These are phyloP conservation scores for Posidonia oceanica DNA, from an alignment of 116 monocot species.

Conservation along the genomic window DNA sequence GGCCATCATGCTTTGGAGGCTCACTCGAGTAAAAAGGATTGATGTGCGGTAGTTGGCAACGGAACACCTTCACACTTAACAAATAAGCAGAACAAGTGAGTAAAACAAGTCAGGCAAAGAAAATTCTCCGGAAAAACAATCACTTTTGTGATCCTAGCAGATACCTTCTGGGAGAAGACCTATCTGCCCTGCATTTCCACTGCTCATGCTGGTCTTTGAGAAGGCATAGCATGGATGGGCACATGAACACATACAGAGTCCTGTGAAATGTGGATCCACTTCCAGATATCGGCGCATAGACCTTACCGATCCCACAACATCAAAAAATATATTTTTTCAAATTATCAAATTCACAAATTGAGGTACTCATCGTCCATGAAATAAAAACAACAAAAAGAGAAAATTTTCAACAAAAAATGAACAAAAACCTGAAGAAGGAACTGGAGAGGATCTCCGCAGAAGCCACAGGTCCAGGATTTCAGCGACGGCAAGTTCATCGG, in stretches of 20 bases:
- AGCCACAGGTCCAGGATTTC: slow-evolving; percentile 46
- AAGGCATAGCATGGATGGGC: slow-evolving; percentile 83
- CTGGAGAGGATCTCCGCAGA: slow-evolving; percentile 77
- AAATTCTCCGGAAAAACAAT: neutral
- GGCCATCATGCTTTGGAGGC: slow-evolving; percentile 47
- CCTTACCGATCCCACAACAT: slow-evolving; percentile 15
- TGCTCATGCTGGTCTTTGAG: slow-evolving; percentile 84
- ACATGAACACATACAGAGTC: slow-evolving; percentile 89
- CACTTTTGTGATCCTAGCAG: neutral
- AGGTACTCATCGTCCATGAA: neutral
- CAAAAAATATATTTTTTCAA: neutral
- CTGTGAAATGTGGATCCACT: slow-evolving; percentile 72
- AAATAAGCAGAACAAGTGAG: slow-evolving; percentile 5
- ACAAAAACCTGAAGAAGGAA: slow-evolving; percentile 76
- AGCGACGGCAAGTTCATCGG: slow-evolving; percentile 57
- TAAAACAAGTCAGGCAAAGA: neutral
- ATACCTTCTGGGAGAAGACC: slow-evolving; percentile 45
- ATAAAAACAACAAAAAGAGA: too few species aligned
- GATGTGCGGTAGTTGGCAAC: slow-evolving; percentile 58
- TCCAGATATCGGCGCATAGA: slow-evolving; percentile 65
- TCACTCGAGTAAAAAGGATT: slow-evolving; percentile 76
- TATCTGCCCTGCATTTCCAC: slow-evolving; percentile 44
- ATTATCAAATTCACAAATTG: neutral
- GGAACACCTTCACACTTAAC: slow-evolving; percentile 84
- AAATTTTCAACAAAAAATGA: neutral